phyloP scores from a whole-genome alignment of 345 rosid genomes.

The Capsella bursapastoris region DNA sequence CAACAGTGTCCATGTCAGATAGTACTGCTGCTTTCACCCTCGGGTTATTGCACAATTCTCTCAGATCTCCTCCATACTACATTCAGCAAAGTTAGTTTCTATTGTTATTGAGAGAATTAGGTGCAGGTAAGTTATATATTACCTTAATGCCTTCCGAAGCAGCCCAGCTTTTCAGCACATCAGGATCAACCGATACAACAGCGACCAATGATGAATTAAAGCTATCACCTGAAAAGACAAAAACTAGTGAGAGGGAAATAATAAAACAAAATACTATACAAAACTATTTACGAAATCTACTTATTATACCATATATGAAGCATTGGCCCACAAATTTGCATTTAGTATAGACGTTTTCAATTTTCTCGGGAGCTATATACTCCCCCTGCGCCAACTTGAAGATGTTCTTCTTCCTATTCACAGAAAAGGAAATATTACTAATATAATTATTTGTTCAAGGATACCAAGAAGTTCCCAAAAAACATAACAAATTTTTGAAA shows the following conservation, averaged over 20 bases:
- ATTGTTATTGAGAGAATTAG: slow-evolving; percentile 6
- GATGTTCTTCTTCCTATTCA: slow-evolving; percentile 93
- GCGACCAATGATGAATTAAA: slow-evolving; percentile 87
- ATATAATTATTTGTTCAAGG: slow-evolving; percentile 1
- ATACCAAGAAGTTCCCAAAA: neutral
- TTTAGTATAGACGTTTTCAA: slow-evolving; percentile 91
- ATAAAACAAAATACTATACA: neutral
- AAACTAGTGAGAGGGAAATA: slow-evolving; percentile 22
- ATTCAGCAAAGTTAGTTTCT: slow-evolving; percentile 22
- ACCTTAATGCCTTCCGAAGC: slow-evolving; percentile 88
- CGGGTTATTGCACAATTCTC: slow-evolving; percentile 75
- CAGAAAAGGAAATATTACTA: slow-evolving; percentile 13
- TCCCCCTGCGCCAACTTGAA: slow-evolving; percentile 99
- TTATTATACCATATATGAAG: slow-evolving; percentile 78
- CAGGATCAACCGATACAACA: slow-evolving; percentile 82
- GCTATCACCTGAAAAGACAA: slow-evolving; percentile 79
- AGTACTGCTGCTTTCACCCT: slow-evolving; percentile 73
- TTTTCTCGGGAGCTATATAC: slow-evolving; percentile 98
- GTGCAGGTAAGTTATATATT: slow-evolving; percentile 27
- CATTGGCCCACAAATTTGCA: slow-evolving; percentile 83
- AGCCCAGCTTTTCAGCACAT: slow-evolving; percentile 82
- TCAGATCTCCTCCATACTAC: slow-evolving; percentile 67
- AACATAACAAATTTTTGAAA: neutral
- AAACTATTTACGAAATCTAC: neutral
- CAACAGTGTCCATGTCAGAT: slow-evolving; percentile 81